Conservation (phyloP, 192 early-diverging fungal species). For the Diversispora epigaea region DNA sequence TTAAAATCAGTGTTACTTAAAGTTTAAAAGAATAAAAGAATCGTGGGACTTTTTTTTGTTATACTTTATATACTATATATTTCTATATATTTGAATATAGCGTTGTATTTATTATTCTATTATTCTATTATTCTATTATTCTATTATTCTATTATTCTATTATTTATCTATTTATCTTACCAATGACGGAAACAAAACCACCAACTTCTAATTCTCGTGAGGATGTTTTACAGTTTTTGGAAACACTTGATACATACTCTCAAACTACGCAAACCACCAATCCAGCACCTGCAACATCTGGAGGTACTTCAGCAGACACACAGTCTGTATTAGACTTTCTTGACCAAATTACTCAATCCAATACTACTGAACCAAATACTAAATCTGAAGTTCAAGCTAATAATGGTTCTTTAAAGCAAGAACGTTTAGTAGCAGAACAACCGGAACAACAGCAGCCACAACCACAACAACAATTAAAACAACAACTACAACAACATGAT, state of each 20-base stretch:
- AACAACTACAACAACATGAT: slow-evolving; percentile 16
- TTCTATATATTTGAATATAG: too few species aligned
- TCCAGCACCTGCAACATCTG: slow-evolving; percentile 1
- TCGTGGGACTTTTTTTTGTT: too few species aligned
- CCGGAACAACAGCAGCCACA: slow-evolving; percentile 30
- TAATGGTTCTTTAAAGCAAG: slow-evolving; percentile 13
- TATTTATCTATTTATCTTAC: too few species aligned
- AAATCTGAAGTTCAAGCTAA: slow-evolving; percentile 5
- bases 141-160: too few species aligned
- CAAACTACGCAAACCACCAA: slow-evolving; percentile 1
- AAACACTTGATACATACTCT: slow-evolving; percentile 39
- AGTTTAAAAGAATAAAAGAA: too few species aligned
- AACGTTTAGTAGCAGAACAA: slow-evolving; percentile 30
- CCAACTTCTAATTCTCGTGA: slow-evolving; percentile 31
- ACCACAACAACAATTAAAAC: slow-evolving; percentile 22
- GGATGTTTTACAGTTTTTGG: slow-evolving; percentile 49
- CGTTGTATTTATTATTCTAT: too few species aligned
- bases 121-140: too few species aligned
- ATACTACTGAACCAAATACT: slow-evolving; percentile 33
- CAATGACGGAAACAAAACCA: slow-evolving; percentile 9
- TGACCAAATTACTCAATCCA: slow-evolving; percentile 46
- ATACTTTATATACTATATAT: too few species aligned
- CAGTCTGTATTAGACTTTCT: slow-evolving; percentile 48
- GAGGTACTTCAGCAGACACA: slow-evolving; percentile 33
- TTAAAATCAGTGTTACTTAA: too few species aligned